Percentiles rank a stretch among this genome's conserved stretches.
phyloP scores from a whole-genome alignment of 129 eudicot species.

The Smallanthus sonchifolius region DNA sequence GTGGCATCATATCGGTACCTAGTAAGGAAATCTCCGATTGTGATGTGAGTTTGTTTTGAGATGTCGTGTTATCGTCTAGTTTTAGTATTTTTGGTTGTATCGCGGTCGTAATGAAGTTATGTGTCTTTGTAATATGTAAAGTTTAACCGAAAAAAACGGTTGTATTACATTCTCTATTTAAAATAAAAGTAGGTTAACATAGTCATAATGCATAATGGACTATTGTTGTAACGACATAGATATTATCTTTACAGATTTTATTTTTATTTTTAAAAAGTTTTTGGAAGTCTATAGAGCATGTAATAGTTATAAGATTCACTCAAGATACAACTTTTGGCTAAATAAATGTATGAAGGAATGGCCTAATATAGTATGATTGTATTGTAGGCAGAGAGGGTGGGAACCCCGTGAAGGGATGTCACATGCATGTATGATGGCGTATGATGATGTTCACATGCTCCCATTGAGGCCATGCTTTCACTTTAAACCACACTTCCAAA shows the following conservation, averaged over 20 bases:
- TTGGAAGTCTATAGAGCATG: too few relatives aligned
- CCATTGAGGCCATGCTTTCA: not conserved
- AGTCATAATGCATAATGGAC: not conserved
- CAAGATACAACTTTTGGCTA: too few relatives aligned
- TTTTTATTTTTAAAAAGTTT: not conserved
- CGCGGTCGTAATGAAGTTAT: constrained; percentile 4
- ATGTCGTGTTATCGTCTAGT: constrained; percentile 8
- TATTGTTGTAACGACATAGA: not conserved
- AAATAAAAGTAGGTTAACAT: constrained; percentile 22
- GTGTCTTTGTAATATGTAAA: constrained; percentile 27
- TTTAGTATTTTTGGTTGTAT: constrained; percentile 25
- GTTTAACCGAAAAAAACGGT: constrained; percentile 4
- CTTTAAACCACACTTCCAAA: not conserved
- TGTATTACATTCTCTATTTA: constrained; percentile 20
- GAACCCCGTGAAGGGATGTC: constrained; percentile 10
- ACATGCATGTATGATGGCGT: constrained; percentile 32
- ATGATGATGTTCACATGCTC: constrained; percentile 5
- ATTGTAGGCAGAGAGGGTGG: not conserved
- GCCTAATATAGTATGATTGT: not conserved
- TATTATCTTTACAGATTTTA: not conserved
- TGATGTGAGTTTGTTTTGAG: constrained; percentile 11
- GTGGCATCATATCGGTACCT: constrained; percentile 87
- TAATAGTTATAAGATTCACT: too few relatives aligned
- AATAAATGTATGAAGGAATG: not conserved
- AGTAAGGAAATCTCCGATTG: constrained; percentile 51